Evolutionary conservation across 2,329 filamentous ascomycete species (phyloP).

Genomic region (Paramyrothecium roridum): DNA sequence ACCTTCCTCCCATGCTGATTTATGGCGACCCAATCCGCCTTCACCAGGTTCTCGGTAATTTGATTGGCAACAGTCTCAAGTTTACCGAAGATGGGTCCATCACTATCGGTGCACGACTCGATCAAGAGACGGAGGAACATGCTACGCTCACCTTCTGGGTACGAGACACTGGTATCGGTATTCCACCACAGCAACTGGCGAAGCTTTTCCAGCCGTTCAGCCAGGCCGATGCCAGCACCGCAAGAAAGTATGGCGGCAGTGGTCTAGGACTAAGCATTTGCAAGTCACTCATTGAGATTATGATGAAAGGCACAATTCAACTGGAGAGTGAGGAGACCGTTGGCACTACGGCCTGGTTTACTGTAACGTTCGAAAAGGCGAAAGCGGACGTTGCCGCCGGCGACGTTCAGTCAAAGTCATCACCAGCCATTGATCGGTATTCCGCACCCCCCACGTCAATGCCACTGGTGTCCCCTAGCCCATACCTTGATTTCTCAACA

Average conservation of each 20-base stretch:
- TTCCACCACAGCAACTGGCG: conserved; percentile 74
- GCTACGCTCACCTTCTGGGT: conserved; percentile 83
- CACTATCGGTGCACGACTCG: conserved; percentile 73
- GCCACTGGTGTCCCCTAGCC: conserved; percentile 37
- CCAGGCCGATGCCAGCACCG: conserved; percentile 87
- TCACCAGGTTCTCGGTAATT: conserved; percentile 71
- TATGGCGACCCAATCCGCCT: conserved; percentile 65
- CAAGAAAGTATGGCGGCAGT: conserved; percentile 86
- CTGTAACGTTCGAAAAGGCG: conserved; percentile 81
- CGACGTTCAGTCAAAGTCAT: conserved; percentile 40
- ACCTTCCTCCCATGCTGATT: conserved; percentile 69
- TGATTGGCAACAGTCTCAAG: conserved; percentile 91
- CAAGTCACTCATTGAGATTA: conserved; percentile 89
- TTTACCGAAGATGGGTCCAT: conserved; percentile 87
- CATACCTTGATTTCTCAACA: conserved; percentile 64
- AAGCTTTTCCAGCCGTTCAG: conserved; percentile 92
- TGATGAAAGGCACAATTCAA: conserved; percentile 83
- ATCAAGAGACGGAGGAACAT: conserved; percentile 65
- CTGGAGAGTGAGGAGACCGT: conserved; percentile 72
- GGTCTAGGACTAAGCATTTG: conserved; percentile 90
- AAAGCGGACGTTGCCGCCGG: conserved; percentile 57
- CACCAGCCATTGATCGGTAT: conserved; percentile 32
- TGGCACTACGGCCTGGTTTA: conserved; percentile 75
- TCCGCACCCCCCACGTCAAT: conserved; percentile 21
- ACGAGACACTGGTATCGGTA: conserved; percentile 86